Base-by-base conservation (phyloP, 345 rosid species). In the Sisymbrium irio region DNA sequence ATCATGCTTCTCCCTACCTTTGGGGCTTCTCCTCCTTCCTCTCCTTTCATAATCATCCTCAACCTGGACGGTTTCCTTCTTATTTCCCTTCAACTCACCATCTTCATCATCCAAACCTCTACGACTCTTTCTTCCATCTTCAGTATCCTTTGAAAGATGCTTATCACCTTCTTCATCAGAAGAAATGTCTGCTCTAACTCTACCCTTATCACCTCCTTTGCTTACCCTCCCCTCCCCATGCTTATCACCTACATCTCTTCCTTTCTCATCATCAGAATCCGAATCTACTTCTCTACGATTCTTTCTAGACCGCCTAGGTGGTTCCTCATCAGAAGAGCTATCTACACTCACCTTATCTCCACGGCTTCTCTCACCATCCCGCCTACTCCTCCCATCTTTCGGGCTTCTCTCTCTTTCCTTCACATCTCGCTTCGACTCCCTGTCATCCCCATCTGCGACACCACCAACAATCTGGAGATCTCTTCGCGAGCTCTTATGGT, bases 301-400 rank as follows among this genome's bases (percentile, higher is more conserved):
- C 27, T 47, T 67, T 18, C 67, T 58, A 40, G 72, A 59, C 35
- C 28, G 20, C 46, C 57, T 51, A 13, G 19, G 49, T 51, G 36
- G 41, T 50, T 75, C 74, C 15, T 75, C 78, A 47, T 67, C 78
- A n/a, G 62, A 50, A 44, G 79, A 76, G 8, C 35, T 32, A 49
- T 69, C 70, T 4, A 35, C 13, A 20, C 68, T 67, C 17, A 50
- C 15, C 67, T 67, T 69, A 76, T 25, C 64, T 62, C 50, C 32
- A 39, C 45, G 67, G 67, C 72, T 62, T 25, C 50, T 62, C 27
- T 51, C 60, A 10, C 61, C 40, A 37, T 9, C 40, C 40, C 40
- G 40, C 40, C 40, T 37, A 3, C 13, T 37, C 10, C 40, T 37
- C 40, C 4, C 12, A 10, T 37, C 40, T 9, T 10, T 37, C 13